Evolutionary conservation across 768 basidiomycete genomes (phyloP), one percentile per base, ranked within the genome.

Genomic region (Chalciporus pseudorubinellus): DNA sequence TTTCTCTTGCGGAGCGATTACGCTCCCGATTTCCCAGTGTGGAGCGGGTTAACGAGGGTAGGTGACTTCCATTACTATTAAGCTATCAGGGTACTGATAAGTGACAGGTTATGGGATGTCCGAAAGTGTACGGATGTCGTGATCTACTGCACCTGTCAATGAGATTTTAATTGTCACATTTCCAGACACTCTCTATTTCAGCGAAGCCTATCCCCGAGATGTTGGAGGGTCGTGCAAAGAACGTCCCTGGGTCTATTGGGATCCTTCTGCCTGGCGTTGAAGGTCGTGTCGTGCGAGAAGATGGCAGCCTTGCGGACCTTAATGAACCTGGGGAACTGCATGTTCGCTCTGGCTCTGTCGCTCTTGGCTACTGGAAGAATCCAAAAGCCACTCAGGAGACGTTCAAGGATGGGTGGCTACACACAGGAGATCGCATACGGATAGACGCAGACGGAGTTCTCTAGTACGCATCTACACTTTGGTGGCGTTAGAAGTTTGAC

Each of bases 291-390:
- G 57, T 85, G 14, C 75, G 77, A 1, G 81, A 82, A 13, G 82
- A 85, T 53, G 84, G 85, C 6, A 59, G 67, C 6, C 76, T 82
- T 1, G 84, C 80, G 0, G 74, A 67, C 3, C 50, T 74, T 16
- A 74, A 80, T 54, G 87, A 90, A 61, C 69, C 77, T 0, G 89
- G 87, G 1, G 87, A 92, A 56, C 68, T 91, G 5, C 82, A 78
- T 70, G 59, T 90, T 9, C 74, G 72, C 33, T 77, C 84, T 14
- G 62, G 51, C 0, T 85, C 80, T 53, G 64, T 89, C 24, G 78
- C 81, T 0, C 61, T 81, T 0, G 89, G 89, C 0, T 92, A 92
- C 64, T 85, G 81, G 80, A 80, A 82, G 40, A 85, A 91, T 61
- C 77, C 81, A 44, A 74, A 78, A 52, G 84, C 87, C 0, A 88